Evolutionary conservation across 768 basidiomycete species (phyloP), one percentile per base, ranked within the genome.

Genomic region (Coprinopsis marcescibilis): DNA sequence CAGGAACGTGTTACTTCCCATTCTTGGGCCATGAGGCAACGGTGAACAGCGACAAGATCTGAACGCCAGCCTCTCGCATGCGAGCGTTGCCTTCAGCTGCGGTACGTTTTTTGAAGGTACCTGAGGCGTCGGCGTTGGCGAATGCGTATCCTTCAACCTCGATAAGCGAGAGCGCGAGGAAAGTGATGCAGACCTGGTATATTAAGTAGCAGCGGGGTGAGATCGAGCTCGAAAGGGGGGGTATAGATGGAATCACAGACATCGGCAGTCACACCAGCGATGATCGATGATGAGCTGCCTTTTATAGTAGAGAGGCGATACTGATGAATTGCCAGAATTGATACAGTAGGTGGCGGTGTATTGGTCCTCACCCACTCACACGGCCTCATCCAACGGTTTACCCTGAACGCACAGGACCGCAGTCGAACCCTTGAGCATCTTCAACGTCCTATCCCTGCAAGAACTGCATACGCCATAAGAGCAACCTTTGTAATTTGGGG

Each of bases 311-410:
- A 73, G 1, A 58, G 60, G 30, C 68, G 61, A 63, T 76, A 75
- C 45, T 73, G 72, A 4, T 59, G 46, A 54, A 72, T 75, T 52
- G 76, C 73, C 75, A 74, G 76, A 7, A 74, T 73, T 44, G 76
- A 60, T 10, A 77, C n/a, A n/a, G n/a, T n/a, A n/a, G n/a, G n/a
- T n/a, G n/a, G n/a, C n/a, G n/a, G n/a, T n/a, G n/a, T n/a, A n/a
- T n/a, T n/a, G n/a, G n/a, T n/a, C n/a, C n/a, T n/a, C n/a, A n/a
- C n/a, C n/a, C n/a, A n/a, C n/a, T n/a, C n/a, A n/a, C n/a, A n/a
- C n/a, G n/a, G n/a, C n/a, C n/a, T n/a, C n/a, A n/a, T n/a, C n/a
- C n/a, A n/a, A n/a, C n/a, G n/a, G n/a, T n/a, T n/a, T n/a, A n/a
- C n/a, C n/a, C n/a, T n/a, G n/a, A n/a, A n/a, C n/a, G n/a, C n/a